Evolutionary conservation across 1,284 basidiomycete species (phyloP), one percentile per base, ranked within the genome.

Genomic region (Stereum hirsutum): DNA sequence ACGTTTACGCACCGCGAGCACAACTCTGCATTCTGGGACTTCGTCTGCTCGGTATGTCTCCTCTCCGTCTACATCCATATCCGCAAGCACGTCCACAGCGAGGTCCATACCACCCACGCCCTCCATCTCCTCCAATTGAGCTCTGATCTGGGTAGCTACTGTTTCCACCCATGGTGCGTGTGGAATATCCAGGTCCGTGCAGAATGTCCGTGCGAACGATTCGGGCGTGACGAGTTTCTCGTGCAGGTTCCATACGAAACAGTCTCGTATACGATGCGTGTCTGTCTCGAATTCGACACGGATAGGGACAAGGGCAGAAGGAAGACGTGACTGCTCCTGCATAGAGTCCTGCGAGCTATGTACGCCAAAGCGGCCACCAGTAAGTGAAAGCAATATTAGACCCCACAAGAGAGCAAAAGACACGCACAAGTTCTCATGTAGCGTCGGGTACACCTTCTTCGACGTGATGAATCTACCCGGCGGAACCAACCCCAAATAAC

Each of bases 231-330:
- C 78, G 50, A 90, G 69, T 14, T 65, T 70, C 66, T 88, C 91
- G 56, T 89, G 78, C 41, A 93, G 63, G 57, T 98, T 96, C 95
- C 95, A 99, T n/a, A 92, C 76, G 62, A 99, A 98, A 51, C 87
- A 87, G 57, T 99, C 95, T 45, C 92, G 83, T 58, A 99, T 82
- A 54, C 93, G 76, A 57, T 91, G 87, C 0, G 84, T 85, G 6
- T 92, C 87, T 4, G 93, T 93, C 58, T 98, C 93, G 52, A 97
- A 82, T 56, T 98, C 94, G 46, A 99, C 85, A 38, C 89, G 85
- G 50, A 99, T 90, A 7, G 95, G 95, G 4, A 98, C 80, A 21
- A 95, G 76, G 2, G 83, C 69, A 4, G 85, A 75, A 20, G 78
- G 73, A 48, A 70, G 73, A 37, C 69, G 59, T 0, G 87, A 84